phyloP scores from a whole-genome alignment of 257 asterid species.

The Lavandula angustifolia region DNA sequence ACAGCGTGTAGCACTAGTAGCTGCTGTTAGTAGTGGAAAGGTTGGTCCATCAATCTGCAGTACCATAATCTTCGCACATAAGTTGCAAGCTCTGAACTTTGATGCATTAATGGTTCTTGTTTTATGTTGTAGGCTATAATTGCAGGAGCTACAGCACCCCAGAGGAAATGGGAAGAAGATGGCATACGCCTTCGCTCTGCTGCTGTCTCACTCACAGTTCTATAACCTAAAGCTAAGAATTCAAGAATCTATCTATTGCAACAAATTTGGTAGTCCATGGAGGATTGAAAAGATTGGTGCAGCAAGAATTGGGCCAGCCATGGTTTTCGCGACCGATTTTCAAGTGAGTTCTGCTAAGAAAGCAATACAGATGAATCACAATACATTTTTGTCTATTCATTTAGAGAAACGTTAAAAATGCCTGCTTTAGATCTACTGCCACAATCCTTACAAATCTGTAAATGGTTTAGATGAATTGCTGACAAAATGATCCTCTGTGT shows the following conservation, averaged over 20 bases:
- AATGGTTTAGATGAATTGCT: no score
- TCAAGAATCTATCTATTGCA: not conserved
- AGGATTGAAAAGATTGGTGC: not conserved
- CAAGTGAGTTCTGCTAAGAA: no score
- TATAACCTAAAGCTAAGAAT: not conserved
- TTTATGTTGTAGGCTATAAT: conserved; percentile 49
- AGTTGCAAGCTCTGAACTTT: not conserved
- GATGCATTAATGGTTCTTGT: not conserved
- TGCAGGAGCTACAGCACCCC: conserved; percentile 89
- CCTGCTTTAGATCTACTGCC: no score
- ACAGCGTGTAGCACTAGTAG: conserved; percentile 78
- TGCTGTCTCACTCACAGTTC: conserved; percentile 65
- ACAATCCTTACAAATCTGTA: no score
- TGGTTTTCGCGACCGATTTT: no score
- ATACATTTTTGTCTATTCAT: no score
- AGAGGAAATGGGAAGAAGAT: conserved; percentile 65
- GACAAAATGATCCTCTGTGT: no score
- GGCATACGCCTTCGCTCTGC: conserved; percentile 89
- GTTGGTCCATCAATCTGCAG: conserved; percentile 34
- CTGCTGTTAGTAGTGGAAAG: conserved; percentile 85
- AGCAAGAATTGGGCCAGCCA: no score
- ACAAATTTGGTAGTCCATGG: no score
- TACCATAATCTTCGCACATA: not conserved
- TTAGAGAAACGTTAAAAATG: no score
- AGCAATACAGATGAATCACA: no score